Evolutionary conservation across 208 protist genomes (phyloP), one percentile per base, ranked within the genome.

Genomic region (Trypanosoma brucei): DNA sequence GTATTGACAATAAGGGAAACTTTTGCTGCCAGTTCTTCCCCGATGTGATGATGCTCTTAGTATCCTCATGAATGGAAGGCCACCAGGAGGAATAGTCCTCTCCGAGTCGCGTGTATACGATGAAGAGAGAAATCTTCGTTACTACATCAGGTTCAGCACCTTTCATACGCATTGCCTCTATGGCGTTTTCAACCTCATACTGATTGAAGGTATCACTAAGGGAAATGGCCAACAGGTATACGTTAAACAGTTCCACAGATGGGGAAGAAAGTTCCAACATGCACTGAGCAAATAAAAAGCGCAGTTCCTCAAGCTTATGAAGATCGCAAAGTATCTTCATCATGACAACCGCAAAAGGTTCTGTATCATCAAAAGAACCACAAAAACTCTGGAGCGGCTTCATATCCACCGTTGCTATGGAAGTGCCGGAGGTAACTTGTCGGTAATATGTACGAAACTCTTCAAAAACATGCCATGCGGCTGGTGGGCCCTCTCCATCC

Each of bases 251-350:
- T 69, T 95, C 86, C 35, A 83, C 69, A 0, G 83, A 88, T 0
- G 81, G 80, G 0, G 77, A 55, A 13, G 56, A 30, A 40, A 91
- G 58, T 69, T 95, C 82, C 0, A 88, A 72, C 50, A 93, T 58
- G 57, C 74, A 92, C 76, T 92, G 84, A 51, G 79, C 85, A 72
- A 95, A 95, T n/a, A 95, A 77, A 75, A 92, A 93, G 3, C 89
- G 83, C 70, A 95, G 79, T 52, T 92, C 88, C 62, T 95, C 88
- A 45, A 95, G 62, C 52, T 70, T 72, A 39, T 86, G 83, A 59
- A 92, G 61, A 64, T 95, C 88, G 52, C 85, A 95, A 51, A 95
- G 73, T 31, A 91, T 85, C 60, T 95, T 95, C 60, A 95, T 74
- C 67, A 92, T 73, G 52, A 92, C 53, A 42, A 92, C 70, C 5